Evolutionary conservation across 2,329 filamentous ascomycete species (phyloP).

Genomic region (Pestalotiopsis sp.): DNA sequence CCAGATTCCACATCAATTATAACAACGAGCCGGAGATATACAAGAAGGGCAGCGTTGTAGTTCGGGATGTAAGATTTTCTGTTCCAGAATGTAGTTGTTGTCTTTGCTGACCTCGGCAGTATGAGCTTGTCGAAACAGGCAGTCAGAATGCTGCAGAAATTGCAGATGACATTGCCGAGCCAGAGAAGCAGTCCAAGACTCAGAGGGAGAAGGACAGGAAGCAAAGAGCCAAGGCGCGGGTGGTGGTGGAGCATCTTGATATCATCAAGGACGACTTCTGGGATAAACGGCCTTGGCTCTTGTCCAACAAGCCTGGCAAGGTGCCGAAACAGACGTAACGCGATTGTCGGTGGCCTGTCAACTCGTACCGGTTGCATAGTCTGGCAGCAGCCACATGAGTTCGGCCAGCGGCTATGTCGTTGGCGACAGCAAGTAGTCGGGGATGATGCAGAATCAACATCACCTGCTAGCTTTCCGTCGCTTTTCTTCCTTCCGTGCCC

Average conservation of each 20-base stretch:
- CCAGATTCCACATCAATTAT: constrained; percentile 89
- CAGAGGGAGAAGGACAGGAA: constrained; percentile 84
- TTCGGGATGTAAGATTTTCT: constrained; percentile 68
- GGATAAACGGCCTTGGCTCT: constrained; percentile 81
- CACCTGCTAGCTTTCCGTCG: constrained; percentile 17
- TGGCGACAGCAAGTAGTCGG: background rate
- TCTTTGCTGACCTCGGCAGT: constrained; percentile 48
- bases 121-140: constrained; percentile 67
- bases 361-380: background rate
- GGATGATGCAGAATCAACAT: background rate
- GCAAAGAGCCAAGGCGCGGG: constrained; percentile 74
- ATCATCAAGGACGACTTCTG: constrained; percentile 97
- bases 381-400: background rate
- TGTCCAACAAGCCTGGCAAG: constrained; percentile 74
- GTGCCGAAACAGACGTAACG: constrained; percentile 61
- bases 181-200: constrained; percentile 69
- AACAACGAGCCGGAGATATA: constrained; percentile 94
- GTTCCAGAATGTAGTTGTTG: background rate
- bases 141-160: constrained; percentile 48
- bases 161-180: constrained; percentile 53
- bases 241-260: constrained; percentile 85
- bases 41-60: constrained; percentile 90
- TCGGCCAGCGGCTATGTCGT: background rate
- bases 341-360: constrained; percentile 5
- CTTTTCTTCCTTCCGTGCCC: constrained; percentile 37